Conservation (phyloP, 2,329 filamentous ascomycete species). For the Exserohilum turcica region DNA sequence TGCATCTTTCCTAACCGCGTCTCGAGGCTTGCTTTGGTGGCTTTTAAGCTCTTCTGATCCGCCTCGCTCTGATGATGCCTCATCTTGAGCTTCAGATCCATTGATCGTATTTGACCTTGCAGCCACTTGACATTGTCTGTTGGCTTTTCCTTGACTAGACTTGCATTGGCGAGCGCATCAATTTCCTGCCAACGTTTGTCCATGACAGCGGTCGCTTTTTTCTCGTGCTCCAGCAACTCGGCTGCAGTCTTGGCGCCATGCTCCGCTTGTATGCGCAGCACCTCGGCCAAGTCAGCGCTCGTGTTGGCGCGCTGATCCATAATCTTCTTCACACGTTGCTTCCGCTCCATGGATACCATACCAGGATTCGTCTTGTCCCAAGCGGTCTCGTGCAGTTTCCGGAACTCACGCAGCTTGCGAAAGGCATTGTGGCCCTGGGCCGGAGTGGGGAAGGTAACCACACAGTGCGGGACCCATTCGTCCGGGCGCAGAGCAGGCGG, state of each 20-base stretch:
- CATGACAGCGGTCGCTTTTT: conserved; percentile 20
- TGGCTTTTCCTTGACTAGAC: conserved; percentile 16
- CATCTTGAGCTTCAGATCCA: conserved; percentile 31
- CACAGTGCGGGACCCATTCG: conserved; percentile 66
- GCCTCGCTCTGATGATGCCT: conserved; percentile 34
- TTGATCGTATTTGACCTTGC: conserved; percentile 30
- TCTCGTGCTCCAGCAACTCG: conserved; percentile 22
- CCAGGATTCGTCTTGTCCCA: conserved; percentile 53
- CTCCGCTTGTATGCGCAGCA: conserved; percentile 56
- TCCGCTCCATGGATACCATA: conserved; percentile 52
- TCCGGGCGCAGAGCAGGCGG: conserved; percentile 64
- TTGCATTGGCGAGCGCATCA: conserved; percentile 25
- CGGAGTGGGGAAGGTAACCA: conserved; percentile 59
- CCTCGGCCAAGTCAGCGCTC: conserved; percentile 64
- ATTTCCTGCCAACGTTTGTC: conserved; percentile 35
- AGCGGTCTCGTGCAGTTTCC: conserved; percentile 63
- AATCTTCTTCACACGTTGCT: conserved; percentile 58
- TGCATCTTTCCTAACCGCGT: conserved; percentile 29
- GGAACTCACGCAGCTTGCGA: conserved; percentile 34
- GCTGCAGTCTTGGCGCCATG: conserved; percentile 31
- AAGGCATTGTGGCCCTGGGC: conserved; percentile 60
- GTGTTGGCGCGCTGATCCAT: conserved; percentile 70
- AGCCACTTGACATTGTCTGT: conserved; percentile 33
- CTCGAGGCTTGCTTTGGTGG: conserved; percentile 29
- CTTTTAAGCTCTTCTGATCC: conserved; percentile 31